Conservation (phyloP, 2,329 filamentous ascomycete genomes). For the Cladosporium austrohemisphaericum region DNA sequence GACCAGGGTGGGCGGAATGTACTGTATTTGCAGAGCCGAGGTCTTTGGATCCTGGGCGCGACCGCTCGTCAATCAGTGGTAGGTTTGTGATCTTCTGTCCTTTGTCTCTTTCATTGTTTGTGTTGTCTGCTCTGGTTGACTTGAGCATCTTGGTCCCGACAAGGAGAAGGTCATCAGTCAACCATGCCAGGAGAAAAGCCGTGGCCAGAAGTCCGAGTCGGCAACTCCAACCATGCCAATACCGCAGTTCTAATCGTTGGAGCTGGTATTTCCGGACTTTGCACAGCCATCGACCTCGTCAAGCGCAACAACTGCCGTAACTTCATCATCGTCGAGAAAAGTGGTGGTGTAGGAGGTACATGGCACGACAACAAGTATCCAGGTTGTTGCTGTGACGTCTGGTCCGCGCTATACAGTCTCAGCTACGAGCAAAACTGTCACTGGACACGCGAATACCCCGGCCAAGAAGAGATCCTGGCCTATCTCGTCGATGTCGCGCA, state of each 20-base stretch:
- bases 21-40: too few relatives aligned
- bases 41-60: too few relatives aligned
- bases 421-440: constrained; percentile 58
- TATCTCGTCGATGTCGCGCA: constrained; percentile 54
- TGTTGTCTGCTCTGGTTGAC: neutral
- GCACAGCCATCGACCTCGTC: constrained; percentile 56
- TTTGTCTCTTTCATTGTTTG: neutral
- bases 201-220: constrained; percentile 44
- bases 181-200: constrained; percentile 40
- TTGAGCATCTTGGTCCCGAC: too few relatives aligned
- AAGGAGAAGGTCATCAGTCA: too few relatives aligned
- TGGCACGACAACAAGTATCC: constrained; percentile 57
- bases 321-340: constrained; percentile 57
- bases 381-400: constrained; percentile 55
- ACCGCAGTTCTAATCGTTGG: constrained; percentile 57
- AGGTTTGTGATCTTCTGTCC: neutral
- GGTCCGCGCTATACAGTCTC: constrained; percentile 55
- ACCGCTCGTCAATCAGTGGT: too few relatives aligned
- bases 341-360: constrained; percentile 51
- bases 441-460: constrained; percentile 57
- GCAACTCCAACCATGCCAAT: constrained; percentile 50
- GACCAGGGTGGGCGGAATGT: too few relatives aligned
- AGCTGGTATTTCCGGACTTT: constrained; percentile 46
- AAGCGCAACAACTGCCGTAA: constrained; percentile 50
- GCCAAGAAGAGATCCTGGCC: constrained; percentile 57